These are phyloP conservation scores for Hypoxylon perforatum DNA, from an alignment of 495 filamentous ascomycete species.

Conservation along the genomic window DNA sequence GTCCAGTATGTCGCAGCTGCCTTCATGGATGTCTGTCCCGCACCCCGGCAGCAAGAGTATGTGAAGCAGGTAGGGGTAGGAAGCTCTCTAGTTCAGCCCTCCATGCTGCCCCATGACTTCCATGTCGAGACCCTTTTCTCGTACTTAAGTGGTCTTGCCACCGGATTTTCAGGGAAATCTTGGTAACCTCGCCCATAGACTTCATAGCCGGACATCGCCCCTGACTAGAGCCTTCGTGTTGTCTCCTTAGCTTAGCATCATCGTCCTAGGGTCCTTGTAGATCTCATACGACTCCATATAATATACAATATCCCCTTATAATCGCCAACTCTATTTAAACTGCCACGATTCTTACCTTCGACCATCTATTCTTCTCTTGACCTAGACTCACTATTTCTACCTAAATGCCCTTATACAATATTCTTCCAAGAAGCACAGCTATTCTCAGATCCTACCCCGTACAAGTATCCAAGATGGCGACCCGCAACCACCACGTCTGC, in stretches of 20 bases:
- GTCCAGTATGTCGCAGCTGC: slow-evolving; percentile 17
- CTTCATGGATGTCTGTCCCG: slow-evolving; percentile 13
- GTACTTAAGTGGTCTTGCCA: slow-evolving; percentile 9
- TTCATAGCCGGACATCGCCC: slow-evolving; percentile 8
- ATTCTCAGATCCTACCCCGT: not conserved
- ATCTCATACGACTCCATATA: not conserved
- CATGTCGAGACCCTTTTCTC: not conserved
- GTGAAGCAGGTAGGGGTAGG: slow-evolving; percentile 1
- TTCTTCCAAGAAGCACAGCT: slow-evolving; percentile 1
- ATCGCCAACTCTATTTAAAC: not conserved
- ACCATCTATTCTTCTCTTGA: not conserved
- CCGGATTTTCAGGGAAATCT: slow-evolving; percentile 3
- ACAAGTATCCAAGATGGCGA: slow-evolving; percentile 37
- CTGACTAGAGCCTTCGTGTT: slow-evolving; percentile 6
- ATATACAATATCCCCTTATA: not conserved
- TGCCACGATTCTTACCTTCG: not conserved
- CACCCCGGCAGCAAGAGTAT: slow-evolving; percentile 11
- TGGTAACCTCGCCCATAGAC: not conserved
- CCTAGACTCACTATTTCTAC: not conserved
- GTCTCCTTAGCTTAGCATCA: slow-evolving; percentile 1
- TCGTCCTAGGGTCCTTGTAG: not conserved
- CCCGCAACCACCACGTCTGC: slow-evolving; percentile 42
- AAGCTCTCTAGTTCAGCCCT: slow-evolving; percentile 1
- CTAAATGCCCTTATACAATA: slow-evolving; percentile 14
- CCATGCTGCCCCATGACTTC: slow-evolving; percentile 11